phyloP scores from a whole-genome alignment of 225 moss, liverwort and hornwort genomes.

The Marchantia polymorpha region DNA sequence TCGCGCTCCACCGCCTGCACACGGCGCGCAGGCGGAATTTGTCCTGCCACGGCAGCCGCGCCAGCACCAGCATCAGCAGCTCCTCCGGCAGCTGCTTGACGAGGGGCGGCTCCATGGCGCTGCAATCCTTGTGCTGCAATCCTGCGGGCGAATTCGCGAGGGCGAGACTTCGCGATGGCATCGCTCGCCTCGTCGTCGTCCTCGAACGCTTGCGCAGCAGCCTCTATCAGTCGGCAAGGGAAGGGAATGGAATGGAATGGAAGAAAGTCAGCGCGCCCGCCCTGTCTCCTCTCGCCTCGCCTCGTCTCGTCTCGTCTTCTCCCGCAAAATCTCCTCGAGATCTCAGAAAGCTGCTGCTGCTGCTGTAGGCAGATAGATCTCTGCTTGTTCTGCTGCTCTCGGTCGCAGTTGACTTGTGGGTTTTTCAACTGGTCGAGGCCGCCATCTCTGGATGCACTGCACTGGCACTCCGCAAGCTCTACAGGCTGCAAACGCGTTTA shows the following conservation, averaged over 20 bases:
- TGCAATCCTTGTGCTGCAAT: too few species aligned
- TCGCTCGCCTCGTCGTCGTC: neutral
- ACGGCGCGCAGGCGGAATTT: neutral
- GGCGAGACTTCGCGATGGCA: neutral
- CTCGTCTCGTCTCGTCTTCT: too few species aligned
- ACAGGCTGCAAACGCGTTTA: conserved; percentile 16
- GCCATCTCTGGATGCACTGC: neutral
- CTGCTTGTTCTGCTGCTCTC: conserved; percentile 3
- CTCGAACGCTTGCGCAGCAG: too few species aligned
- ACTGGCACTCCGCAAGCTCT: too few species aligned
- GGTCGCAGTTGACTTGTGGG: conserved; percentile 8
- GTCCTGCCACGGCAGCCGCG: conserved; percentile 16
- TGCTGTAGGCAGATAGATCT: conserved; percentile 11
- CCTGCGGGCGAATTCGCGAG: too few species aligned
- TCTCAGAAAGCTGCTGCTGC: neutral
- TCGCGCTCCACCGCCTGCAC: conserved; percentile 14
- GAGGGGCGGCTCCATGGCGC: neutral
- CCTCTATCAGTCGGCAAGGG: too few species aligned
- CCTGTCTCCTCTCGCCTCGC: neutral
- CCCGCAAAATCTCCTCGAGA: neutral
- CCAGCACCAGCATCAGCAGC: conserved; percentile 6
- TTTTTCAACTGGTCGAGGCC: neutral
- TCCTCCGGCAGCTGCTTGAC: conserved; percentile 3
- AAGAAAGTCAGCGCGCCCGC: neutral
- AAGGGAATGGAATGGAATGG: too few species aligned